These are phyloP conservation scores for Bjerkandera adusta DNA, from an alignment of 1,284 basidiomycete genomes.

Conservation along the genomic window DNA sequence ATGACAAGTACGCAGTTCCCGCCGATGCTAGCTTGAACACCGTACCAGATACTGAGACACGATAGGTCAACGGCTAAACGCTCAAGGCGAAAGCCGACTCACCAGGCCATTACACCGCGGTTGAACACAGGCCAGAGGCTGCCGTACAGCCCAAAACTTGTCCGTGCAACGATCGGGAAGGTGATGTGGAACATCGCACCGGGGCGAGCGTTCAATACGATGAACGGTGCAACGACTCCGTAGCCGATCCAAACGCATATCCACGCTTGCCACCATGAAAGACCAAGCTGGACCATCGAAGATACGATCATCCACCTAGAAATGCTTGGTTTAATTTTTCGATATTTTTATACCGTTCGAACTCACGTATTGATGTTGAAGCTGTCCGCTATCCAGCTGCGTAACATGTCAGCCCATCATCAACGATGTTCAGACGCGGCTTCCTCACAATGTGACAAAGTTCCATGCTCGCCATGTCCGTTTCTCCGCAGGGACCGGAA, in stretches of 20 bases:
- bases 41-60: conserved; percentile 64
- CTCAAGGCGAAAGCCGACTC: conserved; percentile 33
- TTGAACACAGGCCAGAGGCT: conserved; percentile 84
- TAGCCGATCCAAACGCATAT: conserved; percentile 80
- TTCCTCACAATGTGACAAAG: conserved; percentile 60
- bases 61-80: conserved; percentile 4
- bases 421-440: not conserved
- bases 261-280: conserved; percentile 86
- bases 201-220: conserved; percentile 79
- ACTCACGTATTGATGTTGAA: conserved; percentile 81
- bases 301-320: conserved; percentile 73
- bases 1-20: conserved; percentile 75
- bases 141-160: conserved; percentile 82
- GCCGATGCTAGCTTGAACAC: conserved; percentile 80
- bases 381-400: conserved; percentile 77
- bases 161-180: conserved; percentile 77
- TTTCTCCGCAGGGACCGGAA: conserved; percentile 56
- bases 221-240: conserved; percentile 66
- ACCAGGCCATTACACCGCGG: conserved; percentile 77
- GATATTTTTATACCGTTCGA: conserved; percentile 7
- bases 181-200: conserved; percentile 79
- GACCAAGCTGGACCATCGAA: conserved; percentile 71
- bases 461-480: conserved; percentile 62
- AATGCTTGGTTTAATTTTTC: conserved; percentile 7
- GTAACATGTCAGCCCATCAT: conserved; percentile 10